Evolutionary conservation across 2,329 filamentous ascomycete genomes (phyloP).

Genomic region (Thermochaetoides dissita): DNA sequence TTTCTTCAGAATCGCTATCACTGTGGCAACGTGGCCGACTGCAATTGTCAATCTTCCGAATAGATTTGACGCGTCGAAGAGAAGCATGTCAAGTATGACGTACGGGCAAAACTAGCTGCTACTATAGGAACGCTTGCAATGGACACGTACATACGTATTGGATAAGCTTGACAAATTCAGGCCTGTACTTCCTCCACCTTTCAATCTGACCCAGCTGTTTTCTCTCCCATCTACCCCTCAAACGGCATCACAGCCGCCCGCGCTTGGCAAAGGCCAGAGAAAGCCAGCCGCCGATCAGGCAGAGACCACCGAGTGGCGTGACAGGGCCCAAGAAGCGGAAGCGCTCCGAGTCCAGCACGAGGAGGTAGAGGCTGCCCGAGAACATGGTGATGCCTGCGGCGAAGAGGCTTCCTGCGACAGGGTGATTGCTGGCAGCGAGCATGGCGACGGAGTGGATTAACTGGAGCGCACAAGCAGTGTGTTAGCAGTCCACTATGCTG

Average conservation of each 20-base stretch:
- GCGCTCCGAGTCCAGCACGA: constrained; percentile 45
- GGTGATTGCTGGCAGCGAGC: constrained; percentile 43
- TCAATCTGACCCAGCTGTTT: background rate
- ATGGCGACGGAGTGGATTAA: constrained; percentile 48
- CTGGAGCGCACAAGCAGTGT: constrained; percentile 22
- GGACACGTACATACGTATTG: background rate
- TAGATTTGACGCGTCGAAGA: background rate
- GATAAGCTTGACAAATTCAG: background rate
- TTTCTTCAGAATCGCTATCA: no score
- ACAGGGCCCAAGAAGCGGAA: constrained; percentile 49
- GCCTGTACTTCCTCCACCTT: background rate
- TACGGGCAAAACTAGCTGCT: background rate
- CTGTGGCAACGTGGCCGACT: no score
- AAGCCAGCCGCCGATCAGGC: constrained; percentile 51
- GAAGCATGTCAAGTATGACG: constrained; percentile 18
- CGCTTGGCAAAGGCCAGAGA: constrained; percentile 22
- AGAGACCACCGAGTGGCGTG: constrained; percentile 50
- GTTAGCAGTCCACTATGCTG: background rate
- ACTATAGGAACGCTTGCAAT: background rate
- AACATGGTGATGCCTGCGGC: constrained; percentile 54
- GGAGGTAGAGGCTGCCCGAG: constrained; percentile 49
- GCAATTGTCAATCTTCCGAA: no score
- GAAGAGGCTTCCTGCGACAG: constrained; percentile 43
- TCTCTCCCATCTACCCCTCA: background rate
- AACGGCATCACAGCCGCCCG: constrained; percentile 6